A percentile compares a stretch with the other conserved stretches of the same genome.
phyloP scores from a whole-genome alignment of 2,329 filamentous ascomycete species.

The Talaromyces amestolkiae region DNA sequence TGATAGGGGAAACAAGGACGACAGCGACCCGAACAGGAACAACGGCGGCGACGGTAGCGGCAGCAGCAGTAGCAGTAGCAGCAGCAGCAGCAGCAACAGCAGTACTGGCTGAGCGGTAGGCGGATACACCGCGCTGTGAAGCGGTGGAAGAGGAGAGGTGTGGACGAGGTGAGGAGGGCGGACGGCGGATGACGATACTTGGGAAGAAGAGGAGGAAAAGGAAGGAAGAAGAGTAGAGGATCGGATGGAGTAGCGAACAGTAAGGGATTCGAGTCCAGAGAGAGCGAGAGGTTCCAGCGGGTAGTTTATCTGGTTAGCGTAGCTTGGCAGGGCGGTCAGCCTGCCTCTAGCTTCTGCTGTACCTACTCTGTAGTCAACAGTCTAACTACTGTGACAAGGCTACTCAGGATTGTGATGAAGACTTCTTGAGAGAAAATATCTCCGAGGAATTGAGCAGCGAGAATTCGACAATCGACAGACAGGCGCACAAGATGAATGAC shows the following conservation, averaged over 20 bases:
- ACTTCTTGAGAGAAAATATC: background rate
- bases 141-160: constrained; percentile 15
- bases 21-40: constrained; percentile 6
- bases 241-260: background rate
- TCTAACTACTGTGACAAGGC: too few species aligned
- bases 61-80: background rate
- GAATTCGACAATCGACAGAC: background rate
- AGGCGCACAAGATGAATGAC: background rate
- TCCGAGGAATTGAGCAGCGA: background rate
- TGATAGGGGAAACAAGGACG: constrained; percentile 2
- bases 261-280: constrained; percentile 9
- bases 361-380: too few species aligned
- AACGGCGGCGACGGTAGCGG: background rate
- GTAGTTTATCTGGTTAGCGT: constrained; percentile 1
- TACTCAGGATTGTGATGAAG: background rate
- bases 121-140: constrained; percentile 14
- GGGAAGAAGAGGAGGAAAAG: constrained; percentile 12
- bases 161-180: constrained; percentile 9
- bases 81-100: background rate
- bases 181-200: constrained; percentile 12
- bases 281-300: constrained; percentile 9
- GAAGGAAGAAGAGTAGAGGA: constrained; percentile 15
- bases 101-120: constrained; percentile 18
- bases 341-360: background rate
- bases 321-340: constrained; percentile 16